Conservation (phyloP, 2,329 filamentous ascomycete genomes). For the Exophiala bonariae region DNA sequence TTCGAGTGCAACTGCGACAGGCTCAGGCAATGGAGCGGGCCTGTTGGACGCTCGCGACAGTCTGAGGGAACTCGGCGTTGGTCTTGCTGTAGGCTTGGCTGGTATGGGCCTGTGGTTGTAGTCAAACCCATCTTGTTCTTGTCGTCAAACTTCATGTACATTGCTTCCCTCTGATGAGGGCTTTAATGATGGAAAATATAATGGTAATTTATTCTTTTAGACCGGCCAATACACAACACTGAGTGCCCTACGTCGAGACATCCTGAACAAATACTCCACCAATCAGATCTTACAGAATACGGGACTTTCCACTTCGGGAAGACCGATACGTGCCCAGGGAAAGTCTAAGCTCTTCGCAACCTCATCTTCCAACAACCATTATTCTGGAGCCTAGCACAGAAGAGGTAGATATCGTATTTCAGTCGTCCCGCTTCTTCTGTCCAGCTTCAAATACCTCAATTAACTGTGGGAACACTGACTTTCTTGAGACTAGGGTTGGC, state of each 20-base stretch:
- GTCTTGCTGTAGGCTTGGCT: neutral
- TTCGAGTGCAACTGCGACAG: neutral
- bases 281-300: neutral
- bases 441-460: neutral
- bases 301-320: neutral
- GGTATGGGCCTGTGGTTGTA: neutral
- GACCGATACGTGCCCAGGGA: neutral
- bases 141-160: too few species aligned
- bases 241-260: too few species aligned
- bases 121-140: too few species aligned
- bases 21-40: neutral
- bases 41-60: neutral
- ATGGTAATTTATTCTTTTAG: too few species aligned
- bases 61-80: neutral
- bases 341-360: too few species aligned
- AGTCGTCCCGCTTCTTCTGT: neutral
- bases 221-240: too few species aligned
- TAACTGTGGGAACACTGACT: neutral
- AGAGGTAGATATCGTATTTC: constrained; percentile 16
- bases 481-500: neutral
- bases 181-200: too few species aligned
- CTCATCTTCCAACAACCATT: too few species aligned
- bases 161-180: too few species aligned
- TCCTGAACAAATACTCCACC: too few species aligned
- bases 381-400: too few species aligned